Evolutionary conservation across 2,329 filamentous ascomycete species (phyloP).

Genomic region (Cytospora piceicola): DNA sequence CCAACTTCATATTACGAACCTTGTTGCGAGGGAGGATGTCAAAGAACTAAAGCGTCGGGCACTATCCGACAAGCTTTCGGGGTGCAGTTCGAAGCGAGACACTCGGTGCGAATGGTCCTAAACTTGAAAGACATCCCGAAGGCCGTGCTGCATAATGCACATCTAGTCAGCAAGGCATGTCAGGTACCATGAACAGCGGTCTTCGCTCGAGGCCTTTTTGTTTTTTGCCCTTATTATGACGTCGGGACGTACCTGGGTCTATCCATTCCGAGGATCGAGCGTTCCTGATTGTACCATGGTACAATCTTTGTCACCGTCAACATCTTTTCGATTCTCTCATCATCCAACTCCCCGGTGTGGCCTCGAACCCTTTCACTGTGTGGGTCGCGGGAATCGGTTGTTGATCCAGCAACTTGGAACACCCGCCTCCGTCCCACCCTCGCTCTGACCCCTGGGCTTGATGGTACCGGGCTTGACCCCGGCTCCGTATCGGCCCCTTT

Average conservation of each 20-base stretch:
- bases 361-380: slow-evolving; percentile 4
- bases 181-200: background rate
- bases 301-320: background rate
- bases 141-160: background rate
- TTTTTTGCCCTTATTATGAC: background rate
- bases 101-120: background rate
- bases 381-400: slow-evolving; percentile 9
- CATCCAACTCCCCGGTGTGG: background rate
- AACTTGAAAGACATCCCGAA: background rate
- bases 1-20: background rate
- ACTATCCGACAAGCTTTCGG: background rate
- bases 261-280: background rate
- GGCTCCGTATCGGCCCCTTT: slow-evolving; percentile 12
- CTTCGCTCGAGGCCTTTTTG: background rate
- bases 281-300: background rate
- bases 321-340: background rate
- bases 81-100: background rate
- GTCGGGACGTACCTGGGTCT: background rate
- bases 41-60: background rate
- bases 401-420: slow-evolving; percentile 26
- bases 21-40: background rate
- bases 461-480: background rate
- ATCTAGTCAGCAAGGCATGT: background rate
- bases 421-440: slow-evolving; percentile 23
- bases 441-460: slow-evolving; percentile 15